These are phyloP conservation scores for Parsonsia alboflavescens DNA, from an alignment of 257 asterid genomes.

Conservation along the genomic window DNA sequence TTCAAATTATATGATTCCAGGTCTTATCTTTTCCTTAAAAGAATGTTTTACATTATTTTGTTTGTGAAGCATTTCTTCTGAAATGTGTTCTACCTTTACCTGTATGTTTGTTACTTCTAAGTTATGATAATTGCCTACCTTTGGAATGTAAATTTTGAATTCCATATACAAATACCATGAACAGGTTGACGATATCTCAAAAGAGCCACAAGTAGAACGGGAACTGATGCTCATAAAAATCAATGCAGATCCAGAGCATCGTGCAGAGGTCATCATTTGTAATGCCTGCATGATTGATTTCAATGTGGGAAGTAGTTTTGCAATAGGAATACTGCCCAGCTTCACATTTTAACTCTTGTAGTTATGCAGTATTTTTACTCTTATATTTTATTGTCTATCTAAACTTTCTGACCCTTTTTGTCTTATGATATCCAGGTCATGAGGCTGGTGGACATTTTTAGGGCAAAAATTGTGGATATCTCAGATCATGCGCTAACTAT, in stretches of 20 bases:
- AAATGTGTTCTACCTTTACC: neutral
- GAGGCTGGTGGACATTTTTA: slow-evolving; percentile 93
- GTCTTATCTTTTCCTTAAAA: neutral
- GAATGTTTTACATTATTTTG: neutral
- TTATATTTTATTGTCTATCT: neutral
- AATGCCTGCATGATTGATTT: slow-evolving; percentile 9
- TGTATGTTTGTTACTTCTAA: neutral
- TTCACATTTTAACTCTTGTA: neutral
- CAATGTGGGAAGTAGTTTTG: neutral
- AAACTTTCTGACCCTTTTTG: slow-evolving; percentile 14
- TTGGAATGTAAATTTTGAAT: slow-evolving; percentile 5
- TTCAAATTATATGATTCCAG: neutral
- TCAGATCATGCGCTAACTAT: slow-evolving; percentile 85
- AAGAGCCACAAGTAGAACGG: slow-evolving; percentile 95
- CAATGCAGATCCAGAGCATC: slow-evolving; percentile 63
- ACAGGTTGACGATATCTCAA: slow-evolving; percentile 88
- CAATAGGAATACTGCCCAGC: neutral
- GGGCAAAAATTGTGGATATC: slow-evolving; percentile 94
- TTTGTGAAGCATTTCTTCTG: slow-evolving; percentile 1
- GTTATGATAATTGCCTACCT: neutral
- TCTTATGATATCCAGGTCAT: slow-evolving; percentile 49
- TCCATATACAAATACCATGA: slow-evolving; percentile 14
- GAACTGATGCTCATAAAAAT: slow-evolving; percentile 95
- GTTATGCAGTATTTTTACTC: slow-evolving; percentile 5
- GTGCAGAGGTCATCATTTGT: slow-evolving; percentile 59